These are phyloP conservation scores for Colletotrichum chlorophyti DNA, from an alignment of 2,329 filamentous ascomycete genomes.

Conservation along the genomic window DNA sequence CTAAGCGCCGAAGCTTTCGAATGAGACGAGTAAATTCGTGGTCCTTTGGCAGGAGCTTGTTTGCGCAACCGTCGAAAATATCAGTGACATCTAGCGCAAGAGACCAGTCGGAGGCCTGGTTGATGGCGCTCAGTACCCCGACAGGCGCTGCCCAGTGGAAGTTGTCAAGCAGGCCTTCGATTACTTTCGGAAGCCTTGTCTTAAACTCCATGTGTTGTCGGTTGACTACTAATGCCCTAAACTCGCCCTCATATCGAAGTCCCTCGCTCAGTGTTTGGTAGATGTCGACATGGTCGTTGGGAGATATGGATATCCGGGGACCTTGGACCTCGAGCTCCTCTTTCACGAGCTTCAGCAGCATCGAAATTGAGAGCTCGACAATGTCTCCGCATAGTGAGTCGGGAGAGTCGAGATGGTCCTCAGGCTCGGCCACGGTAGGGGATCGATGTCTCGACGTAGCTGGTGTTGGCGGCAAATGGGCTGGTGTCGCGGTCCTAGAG, in stretches of 20 bases:
- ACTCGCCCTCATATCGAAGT: constrained; percentile 2
- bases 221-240: constrained; percentile 15
- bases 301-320: too few relatives aligned
- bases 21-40: neutral
- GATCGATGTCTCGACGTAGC: neutral
- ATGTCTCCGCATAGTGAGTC: neutral
- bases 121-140: constrained; percentile 12
- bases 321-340: neutral
- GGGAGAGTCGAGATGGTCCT: neutral
- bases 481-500: too few relatives aligned
- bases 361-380: neutral
- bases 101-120: neutral
- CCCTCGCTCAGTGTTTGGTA: constrained; percentile 5
- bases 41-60: neutral
- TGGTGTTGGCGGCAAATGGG: neutral
- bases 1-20: neutral
- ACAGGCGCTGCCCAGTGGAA: constrained; percentile 6
- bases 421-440: neutral
- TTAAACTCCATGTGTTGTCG: neutral
- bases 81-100: too few relatives aligned
- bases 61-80: too few relatives aligned
- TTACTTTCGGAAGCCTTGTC: neutral
- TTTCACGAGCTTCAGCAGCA: neutral
- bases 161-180: neutral
- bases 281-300: constrained; percentile 9